phyloP scores from a whole-genome alignment of 768 basidiomycete genomes.

The Chalciporus pseudorubinellus region DNA sequence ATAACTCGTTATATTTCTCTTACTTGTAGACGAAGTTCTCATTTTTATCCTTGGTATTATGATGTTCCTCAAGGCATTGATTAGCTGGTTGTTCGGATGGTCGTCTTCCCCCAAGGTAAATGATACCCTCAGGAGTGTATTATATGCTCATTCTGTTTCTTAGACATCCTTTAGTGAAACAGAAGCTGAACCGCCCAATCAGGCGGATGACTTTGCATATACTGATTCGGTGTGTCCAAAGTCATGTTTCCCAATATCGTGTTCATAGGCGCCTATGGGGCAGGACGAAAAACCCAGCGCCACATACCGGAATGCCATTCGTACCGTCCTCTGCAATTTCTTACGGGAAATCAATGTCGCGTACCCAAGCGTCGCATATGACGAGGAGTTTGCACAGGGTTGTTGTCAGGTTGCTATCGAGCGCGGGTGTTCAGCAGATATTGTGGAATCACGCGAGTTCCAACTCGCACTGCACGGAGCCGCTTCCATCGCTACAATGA shows the following conservation, averaged over 20 bases:
- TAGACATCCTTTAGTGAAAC: background rate
- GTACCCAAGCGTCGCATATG: conserved; percentile 2
- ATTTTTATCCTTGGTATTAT: background rate
- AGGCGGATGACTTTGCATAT: background rate
- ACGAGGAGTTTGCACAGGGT: conserved; percentile 2
- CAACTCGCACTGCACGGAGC: conserved; percentile 3
- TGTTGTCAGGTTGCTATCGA: background rate
- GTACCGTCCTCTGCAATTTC: conserved; percentile 1
- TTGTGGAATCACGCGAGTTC: conserved; percentile 1
- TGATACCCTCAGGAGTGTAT: background rate
- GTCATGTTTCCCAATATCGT: background rate
- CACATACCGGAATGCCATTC: background rate
- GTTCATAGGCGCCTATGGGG: background rate
- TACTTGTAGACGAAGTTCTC: background rate
- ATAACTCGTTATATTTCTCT: background rate
- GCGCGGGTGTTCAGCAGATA: background rate
- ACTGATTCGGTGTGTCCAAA: background rate
- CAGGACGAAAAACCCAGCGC: background rate
- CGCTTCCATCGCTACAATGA: conserved; percentile 1
- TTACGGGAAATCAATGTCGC: background rate
- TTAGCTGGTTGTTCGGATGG: conserved; percentile 1
- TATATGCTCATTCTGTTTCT: background rate
- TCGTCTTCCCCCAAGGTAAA: background rate
- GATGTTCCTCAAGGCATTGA: background rate
- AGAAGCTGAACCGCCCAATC: no score